Evolutionary conservation across 1,284 basidiomycete genomes (phyloP).

Genomic region (Heterobasidion parviporum): DNA sequence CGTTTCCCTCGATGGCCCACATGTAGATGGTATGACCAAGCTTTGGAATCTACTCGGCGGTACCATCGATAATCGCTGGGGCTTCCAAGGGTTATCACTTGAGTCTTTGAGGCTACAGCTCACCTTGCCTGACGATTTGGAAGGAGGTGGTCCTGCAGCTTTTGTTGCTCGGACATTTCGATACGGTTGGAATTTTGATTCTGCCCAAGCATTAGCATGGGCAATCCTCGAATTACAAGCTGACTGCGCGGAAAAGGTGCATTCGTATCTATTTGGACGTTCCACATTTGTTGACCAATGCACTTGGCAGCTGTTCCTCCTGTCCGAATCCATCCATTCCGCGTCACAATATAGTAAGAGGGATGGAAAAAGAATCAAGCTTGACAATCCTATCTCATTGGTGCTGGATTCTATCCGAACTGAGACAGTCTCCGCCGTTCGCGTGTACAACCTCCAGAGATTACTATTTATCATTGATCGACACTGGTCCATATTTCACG

Average conservation of each 20-base stretch:
- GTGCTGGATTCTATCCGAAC: slow-evolving; percentile 46
- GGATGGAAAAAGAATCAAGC: slow-evolving; percentile 39
- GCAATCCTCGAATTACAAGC: slow-evolving; percentile 77
- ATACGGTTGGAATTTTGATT: slow-evolving; percentile 65
- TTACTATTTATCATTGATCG: slow-evolving; percentile 79
- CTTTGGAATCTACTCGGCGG: slow-evolving; percentile 48
- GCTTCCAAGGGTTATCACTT: slow-evolving; percentile 53
- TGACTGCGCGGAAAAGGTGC: slow-evolving; percentile 67
- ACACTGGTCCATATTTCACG: slow-evolving; percentile 60
- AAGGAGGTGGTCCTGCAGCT: slow-evolving; percentile 22
- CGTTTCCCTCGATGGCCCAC: slow-evolving; percentile 8
- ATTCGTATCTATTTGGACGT: slow-evolving; percentile 6
- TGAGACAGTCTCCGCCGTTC: slow-evolving; percentile 22
- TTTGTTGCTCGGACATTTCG: slow-evolving; percentile 61
- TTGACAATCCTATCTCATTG: slow-evolving; percentile 51
- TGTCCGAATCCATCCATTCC: slow-evolving; percentile 51
- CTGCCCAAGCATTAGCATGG: slow-evolving; percentile 73
- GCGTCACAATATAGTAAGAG: slow-evolving; percentile 15
- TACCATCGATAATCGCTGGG: slow-evolving; percentile 60
- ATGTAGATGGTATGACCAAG: slow-evolving; percentile 36
- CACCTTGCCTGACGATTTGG: slow-evolving; percentile 10
- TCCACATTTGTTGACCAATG: slow-evolving; percentile 10
- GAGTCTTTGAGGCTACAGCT: slow-evolving; percentile 55
- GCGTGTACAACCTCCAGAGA: slow-evolving; percentile 61
- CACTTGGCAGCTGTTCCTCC: slow-evolving; percentile 42